phyloP scores from a whole-genome alignment of 257 asterid species.

The Solanum virginianum region DNA sequence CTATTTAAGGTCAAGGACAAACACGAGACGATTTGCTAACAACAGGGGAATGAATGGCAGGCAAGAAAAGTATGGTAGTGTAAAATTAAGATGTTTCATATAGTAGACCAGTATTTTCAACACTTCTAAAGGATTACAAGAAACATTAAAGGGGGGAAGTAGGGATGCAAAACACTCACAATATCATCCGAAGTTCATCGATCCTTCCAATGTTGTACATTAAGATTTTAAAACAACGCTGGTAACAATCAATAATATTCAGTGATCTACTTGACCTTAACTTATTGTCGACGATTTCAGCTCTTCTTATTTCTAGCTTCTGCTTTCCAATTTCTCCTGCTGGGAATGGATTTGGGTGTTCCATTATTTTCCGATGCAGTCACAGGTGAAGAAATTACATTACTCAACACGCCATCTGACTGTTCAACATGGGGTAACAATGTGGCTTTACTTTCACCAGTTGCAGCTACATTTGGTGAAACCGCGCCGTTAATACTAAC shows the following conservation, averaged over 20 bases:
- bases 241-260: neutral
- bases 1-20: neutral
- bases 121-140: neutral
- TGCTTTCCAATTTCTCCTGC: constrained; percentile 80
- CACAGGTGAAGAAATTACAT: constrained; percentile 3
- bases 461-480: constrained; percentile 3
- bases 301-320: constrained; percentile 79
- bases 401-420: neutral
- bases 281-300: neutral
- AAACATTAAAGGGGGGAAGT: neutral
- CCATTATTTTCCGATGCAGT: constrained; percentile 7
- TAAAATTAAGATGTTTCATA: neutral
- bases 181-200: neutral
- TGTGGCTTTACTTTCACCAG: constrained; percentile 12
- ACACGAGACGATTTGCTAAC: neutral
- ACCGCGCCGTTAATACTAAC: neutral
- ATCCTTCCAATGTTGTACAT: neutral
- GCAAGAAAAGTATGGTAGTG: neutral
- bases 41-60: neutral
- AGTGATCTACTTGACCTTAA: neutral
- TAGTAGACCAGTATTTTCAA: neutral
- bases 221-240: neutral
- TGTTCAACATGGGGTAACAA: constrained; percentile 4
- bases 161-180: neutral
- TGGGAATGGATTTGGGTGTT: constrained; percentile 16